phyloP scores from a whole-genome alignment of 768 basidiomycete genomes.

The Mycena latifolia region DNA sequence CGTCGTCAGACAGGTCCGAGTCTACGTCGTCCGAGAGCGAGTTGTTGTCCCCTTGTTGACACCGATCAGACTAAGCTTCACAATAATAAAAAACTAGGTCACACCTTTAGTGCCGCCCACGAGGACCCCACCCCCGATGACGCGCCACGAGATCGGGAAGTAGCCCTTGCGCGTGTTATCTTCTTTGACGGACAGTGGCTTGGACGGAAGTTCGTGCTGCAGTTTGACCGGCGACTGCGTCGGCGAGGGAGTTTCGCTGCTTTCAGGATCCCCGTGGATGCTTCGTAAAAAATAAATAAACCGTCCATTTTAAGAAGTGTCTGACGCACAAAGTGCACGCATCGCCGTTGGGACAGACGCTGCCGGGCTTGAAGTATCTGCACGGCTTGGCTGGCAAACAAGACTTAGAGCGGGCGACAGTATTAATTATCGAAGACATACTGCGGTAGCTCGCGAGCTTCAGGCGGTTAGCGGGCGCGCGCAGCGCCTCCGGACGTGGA shows the following conservation, averaged over 20 bases:
- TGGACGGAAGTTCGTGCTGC: slow-evolving; percentile 34
- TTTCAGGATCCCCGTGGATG: slow-evolving; percentile 55
- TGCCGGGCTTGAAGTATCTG: slow-evolving; percentile 62
- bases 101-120: slow-evolving; percentile 51
- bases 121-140: slow-evolving; percentile 84
- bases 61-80: no score
- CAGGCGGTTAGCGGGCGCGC: slow-evolving; percentile 7
- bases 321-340: slow-evolving; percentile 73
- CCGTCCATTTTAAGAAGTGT: no score
- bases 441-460: slow-evolving; percentile 26
- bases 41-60: background rate
- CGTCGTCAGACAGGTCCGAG: slow-evolving; percentile 14
- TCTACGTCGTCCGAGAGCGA: slow-evolving; percentile 1
- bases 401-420: background rate
- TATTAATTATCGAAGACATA: slow-evolving; percentile 4
- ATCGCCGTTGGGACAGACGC: slow-evolving; percentile 64
- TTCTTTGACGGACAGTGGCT: slow-evolving; percentile 44
- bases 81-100: no score
- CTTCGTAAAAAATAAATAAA: slow-evolving; percentile 51
- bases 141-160: slow-evolving; percentile 80
- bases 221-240: slow-evolving; percentile 7
- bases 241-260: background rate
- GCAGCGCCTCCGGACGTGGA: background rate
- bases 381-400: slow-evolving; percentile 71
- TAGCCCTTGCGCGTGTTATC: slow-evolving; percentile 60